Evolutionary conservation across 345 rosid species (phyloP).

Genomic region (Populus tremula): DNA sequence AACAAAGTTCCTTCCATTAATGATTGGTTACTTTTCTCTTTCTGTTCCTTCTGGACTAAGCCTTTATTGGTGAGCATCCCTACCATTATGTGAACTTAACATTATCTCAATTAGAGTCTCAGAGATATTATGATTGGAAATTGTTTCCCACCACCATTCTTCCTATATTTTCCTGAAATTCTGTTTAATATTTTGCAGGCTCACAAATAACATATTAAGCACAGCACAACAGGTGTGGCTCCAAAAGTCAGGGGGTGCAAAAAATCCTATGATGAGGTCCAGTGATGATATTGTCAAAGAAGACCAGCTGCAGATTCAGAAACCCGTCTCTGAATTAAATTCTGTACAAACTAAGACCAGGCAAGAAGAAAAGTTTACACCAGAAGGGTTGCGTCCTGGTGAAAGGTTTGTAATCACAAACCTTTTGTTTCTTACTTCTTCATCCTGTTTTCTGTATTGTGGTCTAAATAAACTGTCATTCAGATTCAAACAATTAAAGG

Average conservation of each 20-base stretch:
- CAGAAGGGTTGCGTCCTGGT: constrained; percentile 68
- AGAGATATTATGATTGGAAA: not conserved
- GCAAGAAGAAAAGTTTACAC: constrained; percentile 37
- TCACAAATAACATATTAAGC: constrained; percentile 87
- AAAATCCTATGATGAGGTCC: constrained; percentile 44
- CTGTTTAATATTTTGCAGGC: constrained; percentile 44
- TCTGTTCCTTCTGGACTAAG: constrained; percentile 99
- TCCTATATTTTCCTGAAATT: constrained; percentile 14
- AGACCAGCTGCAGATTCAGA: constrained; percentile 35
- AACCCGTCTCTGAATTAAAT: constrained; percentile 40
- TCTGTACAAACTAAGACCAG: constrained; percentile 27
- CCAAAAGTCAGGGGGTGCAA: constrained; percentile 83
- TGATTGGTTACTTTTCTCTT: constrained; percentile 92
- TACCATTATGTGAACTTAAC: not conserved
- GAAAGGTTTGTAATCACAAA: constrained; percentile 50
- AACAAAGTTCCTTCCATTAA: constrained; percentile 74
- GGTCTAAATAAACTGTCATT: constrained; percentile 17
- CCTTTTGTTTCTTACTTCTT: not conserved
- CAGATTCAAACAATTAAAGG: constrained; percentile 80
- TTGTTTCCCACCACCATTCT: constrained; percentile 1
- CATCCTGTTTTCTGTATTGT: not conserved
- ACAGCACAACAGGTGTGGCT: constrained; percentile 92
- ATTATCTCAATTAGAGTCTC: not conserved
- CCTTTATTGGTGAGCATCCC: constrained; percentile 78
- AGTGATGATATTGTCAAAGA: constrained; percentile 44